Percentiles rank a stretch among this genome's conserved stretches.
phyloP scores from a whole-genome alignment of 108 stramenopile genomes.

The Conticribra weissflogii region DNA sequence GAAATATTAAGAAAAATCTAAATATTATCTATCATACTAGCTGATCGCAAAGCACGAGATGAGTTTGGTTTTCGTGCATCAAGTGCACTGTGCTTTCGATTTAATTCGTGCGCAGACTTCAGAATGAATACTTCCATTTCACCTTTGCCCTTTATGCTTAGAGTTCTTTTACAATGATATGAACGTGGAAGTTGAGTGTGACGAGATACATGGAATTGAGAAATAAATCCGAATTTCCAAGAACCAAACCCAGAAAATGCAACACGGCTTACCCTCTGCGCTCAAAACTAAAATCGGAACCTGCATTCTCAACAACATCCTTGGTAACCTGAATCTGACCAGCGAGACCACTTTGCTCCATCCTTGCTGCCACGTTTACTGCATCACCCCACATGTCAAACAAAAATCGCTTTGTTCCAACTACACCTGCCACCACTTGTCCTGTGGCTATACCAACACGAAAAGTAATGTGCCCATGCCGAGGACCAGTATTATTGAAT shows the following conservation, averaged over 20 bases:
- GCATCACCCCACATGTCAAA: conserved; percentile 70
- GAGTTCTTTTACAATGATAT: too few species aligned
- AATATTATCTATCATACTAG: too few species aligned
- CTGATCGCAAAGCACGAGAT: too few species aligned
- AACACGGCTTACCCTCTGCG: too few species aligned
- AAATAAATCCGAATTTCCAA: too few species aligned
- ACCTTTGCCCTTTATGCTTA: conserved; percentile 26
- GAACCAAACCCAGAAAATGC: too few species aligned
- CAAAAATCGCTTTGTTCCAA: conserved; percentile 58
- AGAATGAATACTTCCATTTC: conserved; percentile 25
- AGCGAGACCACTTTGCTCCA: conserved; percentile 61
- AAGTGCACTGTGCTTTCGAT: conserved; percentile 5
- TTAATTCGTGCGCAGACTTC: conserved; percentile 7
- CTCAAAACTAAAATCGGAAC: conserved; percentile 25
- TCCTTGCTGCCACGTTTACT: conserved; percentile 61
- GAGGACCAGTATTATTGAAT: conserved; percentile 30
- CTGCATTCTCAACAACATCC: conserved; percentile 40
- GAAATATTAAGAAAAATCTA: too few species aligned
- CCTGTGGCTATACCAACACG: conserved; percentile 52
- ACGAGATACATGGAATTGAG: too few species aligned
- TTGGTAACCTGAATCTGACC: conserved; percentile 57
- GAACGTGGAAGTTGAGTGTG: too few species aligned
- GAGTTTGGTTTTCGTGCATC: too few species aligned
- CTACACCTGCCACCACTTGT: conserved; percentile 62
- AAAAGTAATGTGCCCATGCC: conserved; percentile 30